These are phyloP conservation scores for Oryza glumipatula DNA, from an alignment of 176 grass and related monocot species.

Conservation along the genomic window DNA sequence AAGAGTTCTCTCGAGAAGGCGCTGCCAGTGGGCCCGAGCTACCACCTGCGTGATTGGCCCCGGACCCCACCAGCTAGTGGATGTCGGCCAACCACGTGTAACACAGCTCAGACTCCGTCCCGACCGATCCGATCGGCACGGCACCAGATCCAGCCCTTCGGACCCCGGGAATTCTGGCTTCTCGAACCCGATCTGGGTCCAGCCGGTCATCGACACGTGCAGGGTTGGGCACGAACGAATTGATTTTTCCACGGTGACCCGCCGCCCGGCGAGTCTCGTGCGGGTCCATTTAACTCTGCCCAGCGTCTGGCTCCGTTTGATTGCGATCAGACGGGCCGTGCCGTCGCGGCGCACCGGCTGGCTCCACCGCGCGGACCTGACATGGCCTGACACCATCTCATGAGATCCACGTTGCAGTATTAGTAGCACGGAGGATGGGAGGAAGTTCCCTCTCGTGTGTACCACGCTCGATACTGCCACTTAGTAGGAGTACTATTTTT, in stretches of 20 bases:
- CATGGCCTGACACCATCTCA: constrained; percentile 22
- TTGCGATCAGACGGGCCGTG: constrained; percentile 47
- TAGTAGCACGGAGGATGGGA: background rate
- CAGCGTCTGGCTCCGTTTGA: constrained; percentile 36
- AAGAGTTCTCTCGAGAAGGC: constrained; percentile 35
- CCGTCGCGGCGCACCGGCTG: background rate
- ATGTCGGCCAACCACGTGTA: constrained; percentile 39
- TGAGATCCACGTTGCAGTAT: constrained; percentile 8
- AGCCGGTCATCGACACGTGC: constrained; percentile 28
- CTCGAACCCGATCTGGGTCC: constrained; percentile 23
- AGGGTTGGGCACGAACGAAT: background rate
- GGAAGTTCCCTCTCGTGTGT: background rate
- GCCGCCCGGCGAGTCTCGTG: constrained; percentile 16
- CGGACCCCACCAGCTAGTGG: constrained; percentile 22
- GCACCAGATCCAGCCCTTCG: constrained; percentile 39
- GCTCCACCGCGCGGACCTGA: constrained; percentile 2
- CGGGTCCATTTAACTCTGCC: constrained; percentile 34
- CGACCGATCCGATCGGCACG: constrained; percentile 37
- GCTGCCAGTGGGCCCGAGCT: background rate
- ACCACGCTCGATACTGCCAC: background rate
- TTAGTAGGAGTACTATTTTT: background rate
- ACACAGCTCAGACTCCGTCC: constrained; percentile 22
- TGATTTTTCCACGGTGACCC: constrained; percentile 19
- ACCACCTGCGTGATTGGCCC: constrained; percentile 24
- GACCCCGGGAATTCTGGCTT: constrained; percentile 32